Evolutionary conservation across 495 filamentous ascomycete genomes (phyloP), one percentile per base, ranked within the genome.

Genomic region (Penicillium riverlandense): DNA sequence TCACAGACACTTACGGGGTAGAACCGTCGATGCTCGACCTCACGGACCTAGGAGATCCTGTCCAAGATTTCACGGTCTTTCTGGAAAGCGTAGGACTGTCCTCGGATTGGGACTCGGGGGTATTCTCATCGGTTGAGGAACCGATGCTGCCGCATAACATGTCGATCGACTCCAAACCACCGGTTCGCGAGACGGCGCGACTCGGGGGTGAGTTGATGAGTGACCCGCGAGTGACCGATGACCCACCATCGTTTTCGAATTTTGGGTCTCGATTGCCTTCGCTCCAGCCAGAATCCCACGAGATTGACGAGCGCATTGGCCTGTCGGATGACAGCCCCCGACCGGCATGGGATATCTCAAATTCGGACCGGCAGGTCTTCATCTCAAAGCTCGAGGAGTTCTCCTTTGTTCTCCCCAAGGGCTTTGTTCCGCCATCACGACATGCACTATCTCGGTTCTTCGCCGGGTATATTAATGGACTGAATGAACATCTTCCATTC

Each of bases 211-310:
- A 74, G 41, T 32, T 66, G 0, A 57, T 70, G 53, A 61, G 54
- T 42, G 70, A 74, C 36, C 46, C 59, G 11, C 62, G 70, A 47
- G 49, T 44, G 2, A 57, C 61, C 6, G 69, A 73, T 40, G 70
- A 73, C 7, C 55, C 56, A 15, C 70, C 70, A 8, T 73, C 80
- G 1, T 72, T 79, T 13, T 84, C 80, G 8, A 77, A 80, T 37
- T 83, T 85, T 46, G 81, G 82, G 0, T 87, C 83, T 2, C 71
- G 84, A 34, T 73, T 85, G 35, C 80, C 82, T 1, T 87, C 83
- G 6, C 58, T 86, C 33, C 77, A 79, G 51, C 82, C 82, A 13
- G 82, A 86, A 42, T 69, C 69, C 15, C 73, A 80, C 43, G 77
- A 83, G 52, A 67, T 75, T 5, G 66, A 75, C 28, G 78, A 81